Base-by-base conservation (phyloP, 768 basidiomycete species). In the Albatrellus ellisii region DNA sequence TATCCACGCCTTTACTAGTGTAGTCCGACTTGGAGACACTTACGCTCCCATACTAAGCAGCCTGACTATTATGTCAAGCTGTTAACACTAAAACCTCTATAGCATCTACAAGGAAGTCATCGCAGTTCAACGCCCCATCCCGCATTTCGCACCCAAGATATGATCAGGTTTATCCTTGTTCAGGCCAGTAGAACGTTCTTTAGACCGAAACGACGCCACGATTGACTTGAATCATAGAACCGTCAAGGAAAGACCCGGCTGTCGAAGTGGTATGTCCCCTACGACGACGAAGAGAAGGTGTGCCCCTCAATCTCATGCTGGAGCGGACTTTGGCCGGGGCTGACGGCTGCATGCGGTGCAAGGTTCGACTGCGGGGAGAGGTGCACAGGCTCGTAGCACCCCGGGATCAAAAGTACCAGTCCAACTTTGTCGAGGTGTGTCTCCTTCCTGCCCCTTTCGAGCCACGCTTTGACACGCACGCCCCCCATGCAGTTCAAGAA, bases 201-300 rank as follows among this genome's bases (percentile, higher is more conserved):
- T 36, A 25, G 24, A 40, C 18, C 34, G 24, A 15, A 4, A 22
- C 32, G n/a, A 24, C 26, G 14, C 24, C 34, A 26, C 17, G 27
- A 15, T 34, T 48, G 11, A 44, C 25, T 6, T 1, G 6, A 33
- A 46, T n/a, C n/a, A 4, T 51, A 98, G 91, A 98, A 98, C 59
- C 79, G 94, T 29, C 95, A 99, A 66, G 95, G 95, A 14, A 99
- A 99, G 67, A 98, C 94, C 3, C 72, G 95, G 43, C 61, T 98
- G 38, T 91, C 89, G 8, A 98, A 98, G 62, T 99, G 94, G 94
- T 98, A 98, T 66, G 88, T 88, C 21, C 95, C 95, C 1, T 98
- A 91, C 52, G 92, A 97, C 53, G 95, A 99, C 56, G 95, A 99
- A 52, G 95, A 98, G 70, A 99, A 98, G 79, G 89, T 88, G 38